Evolutionary conservation across 2,329 filamentous ascomycete genomes (phyloP).

Genomic region (Botryosphaeria dothidea): DNA sequence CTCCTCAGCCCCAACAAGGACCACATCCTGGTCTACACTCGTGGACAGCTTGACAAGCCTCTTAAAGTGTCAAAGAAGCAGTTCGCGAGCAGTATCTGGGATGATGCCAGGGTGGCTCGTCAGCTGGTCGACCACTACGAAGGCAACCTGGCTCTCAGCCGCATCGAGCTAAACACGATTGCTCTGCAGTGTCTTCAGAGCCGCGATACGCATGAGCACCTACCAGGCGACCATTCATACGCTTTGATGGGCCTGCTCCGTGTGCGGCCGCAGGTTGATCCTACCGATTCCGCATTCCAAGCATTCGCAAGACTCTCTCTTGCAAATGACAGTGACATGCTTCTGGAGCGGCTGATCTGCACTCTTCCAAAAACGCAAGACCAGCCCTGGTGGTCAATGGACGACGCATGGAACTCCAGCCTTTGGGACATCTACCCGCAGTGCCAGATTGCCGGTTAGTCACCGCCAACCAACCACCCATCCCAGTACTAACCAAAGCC

Average conservation of each 20-base stretch:
- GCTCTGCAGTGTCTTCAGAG: conserved; percentile 44
- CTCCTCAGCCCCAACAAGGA: conserved; percentile 35
- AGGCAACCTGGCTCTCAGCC: conserved; percentile 41
- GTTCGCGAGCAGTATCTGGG: conserved; percentile 43
- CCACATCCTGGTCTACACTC: conserved; percentile 36
- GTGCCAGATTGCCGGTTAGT: conserved; percentile 44
- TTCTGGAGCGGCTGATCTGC: conserved; percentile 50
- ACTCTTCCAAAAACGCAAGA: conserved; percentile 36
- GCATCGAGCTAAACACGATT: conserved; percentile 44
- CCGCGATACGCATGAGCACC: conserved; percentile 39
- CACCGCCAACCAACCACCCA: too few species aligned
- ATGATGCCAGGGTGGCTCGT: conserved; percentile 39
- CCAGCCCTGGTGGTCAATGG: conserved; percentile 43
- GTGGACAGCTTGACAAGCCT: conserved; percentile 26
- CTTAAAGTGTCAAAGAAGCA: conserved; percentile 40
- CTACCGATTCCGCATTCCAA: conserved; percentile 46
- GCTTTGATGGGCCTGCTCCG: conserved; percentile 50
- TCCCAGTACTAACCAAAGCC: too few species aligned
- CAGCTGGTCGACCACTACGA: conserved; percentile 52
- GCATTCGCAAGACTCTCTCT: conserved; percentile 51
- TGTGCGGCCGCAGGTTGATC: conserved; percentile 41
- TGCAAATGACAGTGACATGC: conserved; percentile 46
- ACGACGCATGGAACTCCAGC: conserved; percentile 43
- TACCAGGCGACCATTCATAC: conserved; percentile 46
- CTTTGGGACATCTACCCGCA: conserved; percentile 49